Evolutionary conservation across 2,329 filamentous ascomycete genomes (phyloP).

Genomic region (Scedosporium aurantiacum): DNA sequence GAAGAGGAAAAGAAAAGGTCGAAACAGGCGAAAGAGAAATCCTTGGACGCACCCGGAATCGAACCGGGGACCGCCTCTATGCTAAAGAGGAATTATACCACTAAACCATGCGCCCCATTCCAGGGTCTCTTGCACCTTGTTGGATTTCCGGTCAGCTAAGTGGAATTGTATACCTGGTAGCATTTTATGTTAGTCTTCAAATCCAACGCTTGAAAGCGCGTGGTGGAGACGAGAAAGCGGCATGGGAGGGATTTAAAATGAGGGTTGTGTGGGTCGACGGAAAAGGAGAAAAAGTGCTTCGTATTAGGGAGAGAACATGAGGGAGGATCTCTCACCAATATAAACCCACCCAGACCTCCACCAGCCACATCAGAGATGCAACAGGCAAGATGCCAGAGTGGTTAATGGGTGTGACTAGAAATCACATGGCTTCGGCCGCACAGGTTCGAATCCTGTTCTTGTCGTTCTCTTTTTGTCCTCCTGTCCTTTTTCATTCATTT

Average conservation of each 20-base stretch:
- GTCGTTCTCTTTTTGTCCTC: slow-evolving; percentile 1
- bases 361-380: not conserved
- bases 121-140: not conserved
- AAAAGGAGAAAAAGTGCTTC: too few relatives aligned
- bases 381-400: slow-evolving; percentile 1
- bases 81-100: slow-evolving; percentile 5
- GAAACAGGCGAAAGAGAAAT: slow-evolving; percentile 1
- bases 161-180: not conserved
- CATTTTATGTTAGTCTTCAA: too few relatives aligned
- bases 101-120: slow-evolving; percentile 1
- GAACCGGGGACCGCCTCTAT: slow-evolving; percentile 4
- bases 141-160: not conserved
- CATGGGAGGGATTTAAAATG: too few relatives aligned
- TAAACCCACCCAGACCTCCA: too few relatives aligned
- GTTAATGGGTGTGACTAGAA: slow-evolving; percentile 2
- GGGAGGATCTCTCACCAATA: too few relatives aligned
- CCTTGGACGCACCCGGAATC: not conserved
- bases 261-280: too few relatives aligned
- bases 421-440: slow-evolving; percentile 2
- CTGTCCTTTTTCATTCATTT: not conserved
- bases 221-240: too few relatives aligned
- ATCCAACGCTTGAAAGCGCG: too few relatives aligned
- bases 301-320: too few relatives aligned
- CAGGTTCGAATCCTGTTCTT: slow-evolving; percentile 1
- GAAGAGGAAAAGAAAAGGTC: slow-evolving; percentile 1